A percentile compares a stretch with the other conserved stretches of the same genome.
Evolutionary conservation across 2,329 filamentous ascomycete genomes (phyloP).

Genomic region (Colletotrichum sp.): DNA sequence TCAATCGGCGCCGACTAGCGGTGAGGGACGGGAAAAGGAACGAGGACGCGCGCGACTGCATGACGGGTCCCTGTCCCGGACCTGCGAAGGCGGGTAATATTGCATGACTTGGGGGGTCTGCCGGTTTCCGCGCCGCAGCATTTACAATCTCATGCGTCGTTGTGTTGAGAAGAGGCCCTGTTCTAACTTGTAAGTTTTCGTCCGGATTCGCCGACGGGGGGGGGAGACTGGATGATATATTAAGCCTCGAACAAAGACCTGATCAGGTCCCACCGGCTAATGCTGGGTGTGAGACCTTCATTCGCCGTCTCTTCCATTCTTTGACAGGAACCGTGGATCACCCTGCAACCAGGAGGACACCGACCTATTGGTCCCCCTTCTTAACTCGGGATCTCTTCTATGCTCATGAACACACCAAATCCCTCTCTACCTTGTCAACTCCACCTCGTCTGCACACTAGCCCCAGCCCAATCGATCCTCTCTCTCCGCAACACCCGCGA

Average conservation of each 20-base stretch:
- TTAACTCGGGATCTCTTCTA: background rate
- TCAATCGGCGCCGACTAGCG: slow-evolving; percentile 11
- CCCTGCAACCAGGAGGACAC: background rate
- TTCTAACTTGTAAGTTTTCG: background rate
- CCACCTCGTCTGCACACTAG: background rate
- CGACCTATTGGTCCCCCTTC: background rate
- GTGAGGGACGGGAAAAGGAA: slow-evolving; percentile 12
- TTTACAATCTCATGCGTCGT: background rate
- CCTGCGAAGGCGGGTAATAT: background rate
- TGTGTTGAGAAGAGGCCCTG: background rate
- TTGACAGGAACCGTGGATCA: slow-evolving; percentile 2
- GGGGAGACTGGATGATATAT: background rate
- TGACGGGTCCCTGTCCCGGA: slow-evolving; percentile 1
- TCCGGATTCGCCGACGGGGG: background rate
- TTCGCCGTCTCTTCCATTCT: background rate
- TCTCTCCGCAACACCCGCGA: background rate
- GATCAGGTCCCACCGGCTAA: background rate
- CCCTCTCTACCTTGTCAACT: background rate
- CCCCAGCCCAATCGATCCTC: background rate
- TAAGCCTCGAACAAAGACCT: background rate
- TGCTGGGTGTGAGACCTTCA: background rate
- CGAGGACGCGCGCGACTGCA: background rate
- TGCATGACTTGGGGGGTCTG: background rate
- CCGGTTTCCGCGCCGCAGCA: background rate
- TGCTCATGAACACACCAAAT: background rate